Conservation (phyloP, 495 filamentous ascomycete species). For the Penicillium steckii region DNA sequence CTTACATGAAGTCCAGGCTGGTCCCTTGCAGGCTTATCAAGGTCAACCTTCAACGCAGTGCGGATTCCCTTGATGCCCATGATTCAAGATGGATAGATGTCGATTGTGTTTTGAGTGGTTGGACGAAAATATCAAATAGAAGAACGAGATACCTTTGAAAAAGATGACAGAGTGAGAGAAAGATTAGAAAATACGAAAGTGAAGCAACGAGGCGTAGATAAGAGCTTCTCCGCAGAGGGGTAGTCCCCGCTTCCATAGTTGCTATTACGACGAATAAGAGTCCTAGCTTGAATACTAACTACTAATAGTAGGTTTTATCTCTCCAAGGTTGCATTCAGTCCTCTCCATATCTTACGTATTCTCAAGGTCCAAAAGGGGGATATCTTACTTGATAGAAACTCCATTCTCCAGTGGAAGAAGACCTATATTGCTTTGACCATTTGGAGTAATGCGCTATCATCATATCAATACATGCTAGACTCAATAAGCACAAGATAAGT, state of each 20-base stretch:
- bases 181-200: no score
- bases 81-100: conserved; percentile 2
- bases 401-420: no score
- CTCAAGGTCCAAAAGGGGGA: neutral
- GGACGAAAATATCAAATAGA: no score
- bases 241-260: neutral
- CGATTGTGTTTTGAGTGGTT: no score
- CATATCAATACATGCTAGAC: no score
- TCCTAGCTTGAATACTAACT: conserved; percentile 1
- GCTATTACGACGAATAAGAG: neutral
- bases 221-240: neutral
- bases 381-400: neutral
- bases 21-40: conserved; percentile 73
- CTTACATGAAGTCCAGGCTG: conserved; percentile 77
- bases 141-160: neutral
- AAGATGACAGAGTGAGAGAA: neutral
- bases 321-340: conserved; percentile 1
- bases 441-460: no score
- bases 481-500: neutral
- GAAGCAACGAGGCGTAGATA: neutral
- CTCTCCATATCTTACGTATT: neutral
- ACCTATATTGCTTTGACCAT: no score
- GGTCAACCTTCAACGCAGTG: conserved; percentile 71
- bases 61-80: conserved; percentile 66
- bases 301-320: no score